Conservation (phyloP, 306 rosid species). For the Ormosia semicastrata region DNA sequence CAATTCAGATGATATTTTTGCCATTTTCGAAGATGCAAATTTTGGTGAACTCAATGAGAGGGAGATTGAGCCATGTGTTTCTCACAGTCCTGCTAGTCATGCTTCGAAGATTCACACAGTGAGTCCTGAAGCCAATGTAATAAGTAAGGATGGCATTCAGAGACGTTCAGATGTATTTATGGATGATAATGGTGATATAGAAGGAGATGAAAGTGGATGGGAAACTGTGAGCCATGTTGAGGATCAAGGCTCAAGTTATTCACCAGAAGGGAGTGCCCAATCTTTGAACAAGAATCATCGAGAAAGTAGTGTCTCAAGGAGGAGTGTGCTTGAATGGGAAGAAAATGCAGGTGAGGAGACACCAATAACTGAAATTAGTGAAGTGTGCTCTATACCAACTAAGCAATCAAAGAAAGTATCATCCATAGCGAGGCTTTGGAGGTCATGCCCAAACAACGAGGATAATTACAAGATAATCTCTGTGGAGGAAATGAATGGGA, state of each 20-base stretch:
- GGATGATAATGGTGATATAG: slow-evolving; percentile 74
- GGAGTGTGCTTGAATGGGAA: slow-evolving; percentile 78
- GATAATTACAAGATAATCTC: slow-evolving; percentile 72
- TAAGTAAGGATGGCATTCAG: slow-evolving; percentile 41
- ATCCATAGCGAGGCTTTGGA: slow-evolving; percentile 74
- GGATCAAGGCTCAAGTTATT: slow-evolving; percentile 87
- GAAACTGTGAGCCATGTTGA: slow-evolving; percentile 92
- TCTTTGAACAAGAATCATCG: slow-evolving; percentile 60
- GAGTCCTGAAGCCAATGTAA: slow-evolving; percentile 63
- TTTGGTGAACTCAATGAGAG: slow-evolving; percentile 65
- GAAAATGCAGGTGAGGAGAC: slow-evolving; percentile 59
- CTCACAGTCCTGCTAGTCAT: slow-evolving; percentile 70
- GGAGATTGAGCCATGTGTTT: slow-evolving; percentile 70
- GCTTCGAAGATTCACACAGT: slow-evolving; percentile 69
- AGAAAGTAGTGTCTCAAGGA: slow-evolving; percentile 54
- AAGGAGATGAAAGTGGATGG: slow-evolving; percentile 97
- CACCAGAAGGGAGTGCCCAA: slow-evolving; percentile 65
- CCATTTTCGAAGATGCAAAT: slow-evolving; percentile 75
- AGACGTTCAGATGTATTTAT: slow-evolving; percentile 42
- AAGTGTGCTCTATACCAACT: slow-evolving; percentile 61
- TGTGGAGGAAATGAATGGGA: slow-evolving; percentile 63
- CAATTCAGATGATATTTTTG: slow-evolving; percentile 69
- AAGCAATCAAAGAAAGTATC: slow-evolving; percentile 80
- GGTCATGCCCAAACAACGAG: slow-evolving; percentile 63
- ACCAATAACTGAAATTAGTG: slow-evolving; percentile 70